Evolutionary conservation across 177 flowering plant genomes (phyloP).

Genomic region (Tripterygium wilfordii): DNA sequence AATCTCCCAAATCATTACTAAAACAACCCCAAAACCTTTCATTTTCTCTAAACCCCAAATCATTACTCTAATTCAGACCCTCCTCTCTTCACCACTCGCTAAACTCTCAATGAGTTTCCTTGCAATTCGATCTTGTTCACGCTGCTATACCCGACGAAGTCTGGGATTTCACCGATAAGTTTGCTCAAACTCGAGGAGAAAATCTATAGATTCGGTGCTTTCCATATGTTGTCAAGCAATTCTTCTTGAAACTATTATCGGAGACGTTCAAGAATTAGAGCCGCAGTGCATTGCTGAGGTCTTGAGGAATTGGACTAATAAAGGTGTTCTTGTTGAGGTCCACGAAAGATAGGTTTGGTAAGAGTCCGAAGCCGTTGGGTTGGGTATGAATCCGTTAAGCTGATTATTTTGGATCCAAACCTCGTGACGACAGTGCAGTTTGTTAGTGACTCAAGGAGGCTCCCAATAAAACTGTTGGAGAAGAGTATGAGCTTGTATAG

Average conservation of each 20-base stretch:
- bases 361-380: constrained; percentile 54
- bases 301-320: constrained; percentile 59
- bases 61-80: too few species aligned
- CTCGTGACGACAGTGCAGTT: constrained; percentile 61
- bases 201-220: constrained; percentile 55
- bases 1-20: too few species aligned
- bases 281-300: constrained; percentile 42
- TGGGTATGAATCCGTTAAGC: constrained; percentile 67
- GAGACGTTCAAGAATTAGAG: constrained; percentile 63
- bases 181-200: constrained; percentile 51
- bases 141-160: constrained; percentile 60
- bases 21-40: too few species aligned
- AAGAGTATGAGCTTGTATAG: constrained; percentile 66
- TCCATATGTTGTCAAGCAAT: constrained; percentile 67
- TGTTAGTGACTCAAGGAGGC: constrained; percentile 42
- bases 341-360: constrained; percentile 55
- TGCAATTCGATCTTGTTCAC: constrained; percentile 72
- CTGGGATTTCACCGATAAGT: constrained; percentile 58
- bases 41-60: too few species aligned
- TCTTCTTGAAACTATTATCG: constrained; percentile 31
- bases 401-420: constrained; percentile 58
- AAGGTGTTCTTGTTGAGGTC: constrained; percentile 71
- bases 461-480: constrained; percentile 45
- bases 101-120: constrained; percentile 52
- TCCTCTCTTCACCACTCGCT: too few species aligned